A percentile compares a stretch with the other conserved stretches of the same genome.
Evolutionary conservation across 331 rosid species (phyloP).

Genomic region (Acacia pycnantha): DNA sequence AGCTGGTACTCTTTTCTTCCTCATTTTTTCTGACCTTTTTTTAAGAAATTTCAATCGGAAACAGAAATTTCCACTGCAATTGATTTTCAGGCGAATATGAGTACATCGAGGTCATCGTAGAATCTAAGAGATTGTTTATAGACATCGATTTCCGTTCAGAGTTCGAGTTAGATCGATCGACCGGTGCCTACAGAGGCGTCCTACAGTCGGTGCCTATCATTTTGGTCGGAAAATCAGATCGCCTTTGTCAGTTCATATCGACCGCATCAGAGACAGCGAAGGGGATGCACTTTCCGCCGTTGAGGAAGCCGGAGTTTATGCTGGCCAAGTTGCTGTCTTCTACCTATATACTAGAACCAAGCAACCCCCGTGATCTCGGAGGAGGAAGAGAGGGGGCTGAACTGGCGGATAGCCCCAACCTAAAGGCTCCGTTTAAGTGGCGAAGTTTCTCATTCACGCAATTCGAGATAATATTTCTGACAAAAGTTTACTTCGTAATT

Average conservation of each 20-base stretch:
- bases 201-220: conserved; percentile 79
- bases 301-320: conserved; percentile 87
- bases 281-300: conserved; percentile 91
- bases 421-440: too few relatives aligned
- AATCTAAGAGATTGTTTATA: conserved; percentile 63
- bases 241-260: conserved; percentile 66
- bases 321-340: conserved; percentile 90
- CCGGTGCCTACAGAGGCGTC: conserved; percentile 64
- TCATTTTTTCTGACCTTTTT: not conserved
- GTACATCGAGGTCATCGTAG: conserved; percentile 67
- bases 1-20: conserved; percentile 49
- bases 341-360: conserved; percentile 39
- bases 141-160: conserved; percentile 89
- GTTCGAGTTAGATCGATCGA: conserved; percentile 81
- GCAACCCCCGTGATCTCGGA: not conserved
- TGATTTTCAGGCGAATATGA: conserved; percentile 72
- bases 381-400: too few relatives aligned
- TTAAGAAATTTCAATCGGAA: not conserved
- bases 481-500: too few relatives aligned
- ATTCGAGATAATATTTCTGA: too few relatives aligned
- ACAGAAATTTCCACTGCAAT: not conserved
- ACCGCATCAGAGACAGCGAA: conserved; percentile 74
- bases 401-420: too few relatives aligned
- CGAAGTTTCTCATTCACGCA: too few relatives aligned
- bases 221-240: conserved; percentile 76